Conservation (phyloP, 148 eudicot species). For the Persicaria tinctoria region DNA sequence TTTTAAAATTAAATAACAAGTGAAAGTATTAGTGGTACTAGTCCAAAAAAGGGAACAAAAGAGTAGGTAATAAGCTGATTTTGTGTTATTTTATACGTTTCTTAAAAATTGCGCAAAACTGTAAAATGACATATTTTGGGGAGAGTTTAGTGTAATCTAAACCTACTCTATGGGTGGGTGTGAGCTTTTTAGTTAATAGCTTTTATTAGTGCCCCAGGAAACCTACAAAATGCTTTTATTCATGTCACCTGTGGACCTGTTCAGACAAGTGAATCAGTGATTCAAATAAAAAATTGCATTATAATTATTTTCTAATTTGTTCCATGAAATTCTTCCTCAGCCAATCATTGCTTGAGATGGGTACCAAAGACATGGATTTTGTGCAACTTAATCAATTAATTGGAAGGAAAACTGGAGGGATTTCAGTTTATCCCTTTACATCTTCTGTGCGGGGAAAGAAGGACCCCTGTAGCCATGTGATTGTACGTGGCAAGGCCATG, state of each 20-base stretch:
- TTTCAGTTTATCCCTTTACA: constrained; percentile 87
- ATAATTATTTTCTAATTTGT: neutral
- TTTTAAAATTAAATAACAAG: too few relatives aligned
- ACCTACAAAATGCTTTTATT: neutral
- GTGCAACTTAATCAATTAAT: constrained; percentile 92
- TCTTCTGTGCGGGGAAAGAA: constrained; percentile 66
- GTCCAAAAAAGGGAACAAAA: neutral
- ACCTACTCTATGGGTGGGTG: neutral
- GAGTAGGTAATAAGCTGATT: too few relatives aligned
- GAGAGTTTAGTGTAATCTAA: too few relatives aligned
- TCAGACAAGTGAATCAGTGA: neutral
- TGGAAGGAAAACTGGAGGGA: constrained; percentile 99
- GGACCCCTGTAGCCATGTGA: constrained; percentile 64
- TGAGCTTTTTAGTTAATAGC: neutral
- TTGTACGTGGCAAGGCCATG: constrained; percentile 98
- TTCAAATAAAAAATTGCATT: neutral
- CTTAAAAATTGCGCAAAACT: too few relatives aligned
- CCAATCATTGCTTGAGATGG: constrained; percentile 98
- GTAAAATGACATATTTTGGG: too few relatives aligned
- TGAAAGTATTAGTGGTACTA: too few relatives aligned
- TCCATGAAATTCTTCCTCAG: constrained; percentile 25
- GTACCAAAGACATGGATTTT: constrained; percentile 90
- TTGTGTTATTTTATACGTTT: too few relatives aligned
- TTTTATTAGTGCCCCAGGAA: neutral
- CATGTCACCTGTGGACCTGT: neutral